phyloP scores from a whole-genome alignment of 192 early-diverging fungal species.

The Thoreauomyces humboldtii region DNA sequence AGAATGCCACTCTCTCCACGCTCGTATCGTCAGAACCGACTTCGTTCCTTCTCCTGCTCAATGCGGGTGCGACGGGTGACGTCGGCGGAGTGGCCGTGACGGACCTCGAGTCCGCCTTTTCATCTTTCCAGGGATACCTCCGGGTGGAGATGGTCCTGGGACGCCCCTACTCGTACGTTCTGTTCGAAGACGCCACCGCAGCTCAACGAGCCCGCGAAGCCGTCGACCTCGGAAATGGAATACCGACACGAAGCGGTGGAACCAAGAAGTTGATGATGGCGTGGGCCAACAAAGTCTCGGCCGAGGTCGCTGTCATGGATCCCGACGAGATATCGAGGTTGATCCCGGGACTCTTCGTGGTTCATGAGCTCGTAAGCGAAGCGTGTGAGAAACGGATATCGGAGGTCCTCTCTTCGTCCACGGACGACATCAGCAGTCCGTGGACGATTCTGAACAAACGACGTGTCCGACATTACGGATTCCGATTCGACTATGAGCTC shows the following conservation, averaged over 20 bases:
- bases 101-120: constrained; percentile 34
- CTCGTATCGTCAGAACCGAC: background rate
- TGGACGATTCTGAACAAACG: constrained; percentile 48
- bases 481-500: constrained; percentile 27
- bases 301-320: constrained; percentile 9
- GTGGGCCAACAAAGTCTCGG: constrained; percentile 18
- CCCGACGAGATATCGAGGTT: background rate
- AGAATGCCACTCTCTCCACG: background rate
- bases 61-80: constrained; percentile 22
- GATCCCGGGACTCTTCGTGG: constrained; percentile 28
- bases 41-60: constrained; percentile 7
- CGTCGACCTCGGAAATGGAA: constrained; percentile 19
- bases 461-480: constrained; percentile 41
- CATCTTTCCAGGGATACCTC: constrained; percentile 28
- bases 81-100: constrained; percentile 32
- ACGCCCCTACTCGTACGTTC: constrained; percentile 46
- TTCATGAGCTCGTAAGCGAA: constrained; percentile 40
- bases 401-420: background rate
- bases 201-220: constrained; percentile 28
- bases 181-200: constrained; percentile 25
- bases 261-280: constrained; percentile 41
- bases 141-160: constrained; percentile 36
- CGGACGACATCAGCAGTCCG: constrained; percentile 12
- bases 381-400: constrained; percentile 40
- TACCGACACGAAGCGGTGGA: constrained; percentile 12